A percentile compares a stretch with the other conserved stretches of the same genome.
phyloP scores from a whole-genome alignment of 768 basidiomycete genomes.

The Galerina marginata region DNA sequence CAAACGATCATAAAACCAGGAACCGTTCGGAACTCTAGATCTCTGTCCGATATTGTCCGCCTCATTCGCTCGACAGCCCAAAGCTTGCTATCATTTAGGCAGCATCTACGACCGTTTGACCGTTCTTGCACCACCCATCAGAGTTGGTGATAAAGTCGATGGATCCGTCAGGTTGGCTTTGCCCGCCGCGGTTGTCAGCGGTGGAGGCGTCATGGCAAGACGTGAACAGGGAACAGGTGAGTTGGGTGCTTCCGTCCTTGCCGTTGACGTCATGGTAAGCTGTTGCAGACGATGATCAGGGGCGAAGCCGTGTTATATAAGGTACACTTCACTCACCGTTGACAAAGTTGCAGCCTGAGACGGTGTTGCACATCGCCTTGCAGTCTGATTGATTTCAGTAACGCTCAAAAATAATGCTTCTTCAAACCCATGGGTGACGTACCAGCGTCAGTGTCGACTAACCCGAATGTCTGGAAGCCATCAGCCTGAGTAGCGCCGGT shows the following conservation, averaged over 20 bases:
- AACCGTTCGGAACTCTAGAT: background rate
- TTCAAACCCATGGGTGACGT: constrained; percentile 5
- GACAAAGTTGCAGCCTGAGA: constrained; percentile 45
- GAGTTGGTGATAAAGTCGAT: constrained; percentile 47
- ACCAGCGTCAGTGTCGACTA: constrained; percentile 50
- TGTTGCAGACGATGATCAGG: constrained; percentile 17
- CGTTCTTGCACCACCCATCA: constrained; percentile 47
- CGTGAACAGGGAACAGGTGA: constrained; percentile 49
- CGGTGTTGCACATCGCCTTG: constrained; percentile 49
- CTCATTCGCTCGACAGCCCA: too few species aligned
- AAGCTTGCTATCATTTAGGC: background rate
- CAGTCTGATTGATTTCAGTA: constrained; percentile 36
- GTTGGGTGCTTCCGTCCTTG: constrained; percentile 48
- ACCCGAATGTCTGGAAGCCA: constrained; percentile 49
- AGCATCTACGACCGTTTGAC: background rate
- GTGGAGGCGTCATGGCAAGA: constrained; percentile 41
- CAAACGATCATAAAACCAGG: constrained; percentile 8
- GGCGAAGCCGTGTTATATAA: background rate
- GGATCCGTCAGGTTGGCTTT: constrained; percentile 45
- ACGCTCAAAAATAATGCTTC: background rate
- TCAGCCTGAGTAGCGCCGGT: constrained; percentile 47
- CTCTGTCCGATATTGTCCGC: too few species aligned
- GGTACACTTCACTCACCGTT: constrained; percentile 39
- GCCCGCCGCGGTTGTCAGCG: constrained; percentile 48
- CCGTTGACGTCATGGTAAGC: constrained; percentile 54